Evolutionary conservation across 768 basidiomycete genomes (phyloP), one percentile per base, ranked within the genome.

Genomic region (Termitomyces sp.): DNA sequence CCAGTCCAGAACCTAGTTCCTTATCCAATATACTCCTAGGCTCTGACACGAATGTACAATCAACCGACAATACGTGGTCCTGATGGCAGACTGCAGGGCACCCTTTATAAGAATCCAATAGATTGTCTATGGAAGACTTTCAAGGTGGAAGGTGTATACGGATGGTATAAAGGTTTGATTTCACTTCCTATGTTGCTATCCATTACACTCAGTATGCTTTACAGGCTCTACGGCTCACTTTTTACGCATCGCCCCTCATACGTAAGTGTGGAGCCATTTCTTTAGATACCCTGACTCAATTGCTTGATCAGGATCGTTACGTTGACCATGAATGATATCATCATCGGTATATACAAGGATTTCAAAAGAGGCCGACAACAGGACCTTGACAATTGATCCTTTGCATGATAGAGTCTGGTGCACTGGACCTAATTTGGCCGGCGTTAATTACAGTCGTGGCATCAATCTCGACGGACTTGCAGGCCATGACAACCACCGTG

Each of bases 101-200:
- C 84, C 1, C 73, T 95, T 19, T 97, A 98, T 74, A 90, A 82
- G 70, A 95, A 90, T 66, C 95, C 95, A 4, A 86, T 98, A 64
- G 95, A 98, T 65, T 98, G 96, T 74, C 76, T 99, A 49, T 96
- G 90, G 92, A 98, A 97, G 78, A 99, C 97, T 0, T 82, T 92
- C 62, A 86, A 86, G 68, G 77, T 87, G 0, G 97, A 99, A 74
- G 97, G 97, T 32, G 73, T 94, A 10, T 77, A 83, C 23, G 97
- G 93, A n/a, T 92, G 89, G 90, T 99, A 99, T 76, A 98, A 98
- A 77, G 95, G 93, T 83, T 61, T 14, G 63, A 17, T 29, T 35
- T 2, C 27, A 21, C 8, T 32, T 38, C n/a, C 16, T 48, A 34
- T 29, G 3, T 29, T 21, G 27, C 5, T 49, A 65, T 60, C 37